Evolutionary conservation across 73 alveolate species (phyloP), one percentile per base, ranked within the genome.

Genomic region (Blepharisma stoltei): DNA sequence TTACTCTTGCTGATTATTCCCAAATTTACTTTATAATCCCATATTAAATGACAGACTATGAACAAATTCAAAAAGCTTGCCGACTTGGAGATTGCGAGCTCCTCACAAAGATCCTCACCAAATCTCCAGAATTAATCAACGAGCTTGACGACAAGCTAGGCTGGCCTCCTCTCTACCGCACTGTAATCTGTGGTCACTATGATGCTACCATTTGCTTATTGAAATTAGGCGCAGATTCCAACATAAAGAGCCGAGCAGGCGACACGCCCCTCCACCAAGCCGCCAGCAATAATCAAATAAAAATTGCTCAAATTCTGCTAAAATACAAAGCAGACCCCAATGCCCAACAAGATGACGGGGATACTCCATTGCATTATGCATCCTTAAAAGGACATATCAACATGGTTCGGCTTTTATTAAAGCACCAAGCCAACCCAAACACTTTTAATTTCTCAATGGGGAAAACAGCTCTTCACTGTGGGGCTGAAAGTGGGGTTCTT

Each of bases 381-480:
- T n/a, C 46, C 11, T 47, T 68, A 32, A 87, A 82, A 73, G 93
- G 92, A 75, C 85, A 89, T 71, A 43, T 80, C 54, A 65, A 82
- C 55, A 82, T 89, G 49, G 89, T 87, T 20, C 78, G 82, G 50
- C 49, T 48, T 49, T 77, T 89, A 77, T 81, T 89, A 52, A 66
- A 78, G 78, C 78, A 77, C 77, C 70, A 80, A 11, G 95, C 95
- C 0, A 71, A 87, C 52, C 96, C 97, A 45, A 88, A 90, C 80
- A 69, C 27, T n/a, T 8, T 9, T 14, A 69, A 69, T 69, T n/a
- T n/a, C 32, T 71, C 27, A 25, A 14, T 69, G 32, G 60, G 79
- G 38, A 38, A 46, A 43, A 69, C 79, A 11, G 20, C 79, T 5
- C 65, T 69, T 44, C 79, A 69, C 80, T 69, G 27, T 43, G 79